These are phyloP conservation scores for Gnomoniopsis sp. DNA, from an alignment of 2,329 filamentous ascomycete genomes.

Conservation along the genomic window DNA sequence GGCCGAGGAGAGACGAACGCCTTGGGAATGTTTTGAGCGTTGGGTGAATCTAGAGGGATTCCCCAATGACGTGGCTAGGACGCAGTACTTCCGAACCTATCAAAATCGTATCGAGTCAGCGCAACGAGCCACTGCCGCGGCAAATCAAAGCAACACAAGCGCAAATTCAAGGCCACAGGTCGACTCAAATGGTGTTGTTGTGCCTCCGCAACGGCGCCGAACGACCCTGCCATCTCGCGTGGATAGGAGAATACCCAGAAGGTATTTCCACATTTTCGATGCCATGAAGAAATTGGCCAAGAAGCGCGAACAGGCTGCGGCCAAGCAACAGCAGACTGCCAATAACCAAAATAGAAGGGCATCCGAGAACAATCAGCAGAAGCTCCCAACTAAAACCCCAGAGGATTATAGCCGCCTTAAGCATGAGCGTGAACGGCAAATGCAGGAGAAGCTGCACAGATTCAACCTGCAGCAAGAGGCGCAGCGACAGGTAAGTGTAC, in stretches of 20 bases:
- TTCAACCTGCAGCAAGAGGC: slow-evolving; percentile 57
- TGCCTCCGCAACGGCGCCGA: slow-evolving; percentile 56
- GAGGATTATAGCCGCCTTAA: slow-evolving; percentile 88
- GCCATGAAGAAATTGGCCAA: slow-evolving; percentile 94
- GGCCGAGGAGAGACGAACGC: slow-evolving; percentile 82
- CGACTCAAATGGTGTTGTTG: slow-evolving; percentile 38
- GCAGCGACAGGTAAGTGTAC: slow-evolving; percentile 49
- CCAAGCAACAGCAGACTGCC: slow-evolving; percentile 83
- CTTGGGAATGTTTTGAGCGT: slow-evolving; percentile 98
- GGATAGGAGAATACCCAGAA: slow-evolving; percentile 80
- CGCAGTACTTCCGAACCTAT: slow-evolving; percentile 83
- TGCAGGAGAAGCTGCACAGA: slow-evolving; percentile 57
- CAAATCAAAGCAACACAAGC: slow-evolving; percentile 37
- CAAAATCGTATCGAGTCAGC: slow-evolving; percentile 58
- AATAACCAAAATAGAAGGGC: slow-evolving; percentile 79
- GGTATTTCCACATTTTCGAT: slow-evolving; percentile 85
- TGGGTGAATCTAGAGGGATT: slow-evolving; percentile 92
- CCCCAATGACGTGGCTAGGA: slow-evolving; percentile 90
- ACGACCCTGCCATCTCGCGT: slow-evolving; percentile 79
- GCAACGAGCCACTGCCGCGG: slow-evolving; percentile 51
- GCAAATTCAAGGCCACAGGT: slow-evolving; percentile 35
- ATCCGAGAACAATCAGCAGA: slow-evolving; percentile 55
- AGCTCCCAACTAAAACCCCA: slow-evolving; percentile 66
- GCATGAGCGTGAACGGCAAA: slow-evolving; percentile 74
- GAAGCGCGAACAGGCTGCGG: slow-evolving; percentile 79